Evolutionary conservation across 163 green algal genomes (phyloP).

Genomic region (Scenedesmus sp.): DNA sequence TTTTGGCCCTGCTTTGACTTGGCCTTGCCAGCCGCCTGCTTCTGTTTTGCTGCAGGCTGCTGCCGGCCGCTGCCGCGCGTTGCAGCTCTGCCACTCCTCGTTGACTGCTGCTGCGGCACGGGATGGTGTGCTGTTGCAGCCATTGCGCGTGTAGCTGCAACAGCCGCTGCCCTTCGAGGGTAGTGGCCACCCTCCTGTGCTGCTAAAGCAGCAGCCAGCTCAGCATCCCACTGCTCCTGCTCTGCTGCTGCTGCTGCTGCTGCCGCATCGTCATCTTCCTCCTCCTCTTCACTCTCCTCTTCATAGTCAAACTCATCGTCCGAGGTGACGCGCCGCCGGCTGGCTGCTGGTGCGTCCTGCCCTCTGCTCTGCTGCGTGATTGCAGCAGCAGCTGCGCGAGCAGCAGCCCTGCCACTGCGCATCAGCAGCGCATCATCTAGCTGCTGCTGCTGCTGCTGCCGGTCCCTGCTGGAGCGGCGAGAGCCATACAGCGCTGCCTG

Average conservation of each 20-base stretch:
- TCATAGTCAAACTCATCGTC: slow-evolving; percentile 34
- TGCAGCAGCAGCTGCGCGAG: slow-evolving; percentile 35
- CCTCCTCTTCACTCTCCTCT: slow-evolving; percentile 20
- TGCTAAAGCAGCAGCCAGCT: slow-evolving; percentile 29
- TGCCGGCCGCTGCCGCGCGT: not conserved
- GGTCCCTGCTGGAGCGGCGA: not conserved
- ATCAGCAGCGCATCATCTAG: not conserved
- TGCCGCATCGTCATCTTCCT: not conserved
- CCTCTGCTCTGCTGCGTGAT: slow-evolving; percentile 42
- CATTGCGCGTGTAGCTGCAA: slow-evolving; percentile 19
- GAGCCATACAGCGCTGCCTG: not conserved
- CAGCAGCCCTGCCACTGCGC: slow-evolving; percentile 28
- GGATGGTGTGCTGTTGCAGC: slow-evolving; percentile 13
- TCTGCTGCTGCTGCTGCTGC: slow-evolving; percentile 35
- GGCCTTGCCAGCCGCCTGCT: not conserved
- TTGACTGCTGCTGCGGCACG: slow-evolving; percentile 13
- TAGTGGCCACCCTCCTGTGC: not conserved
- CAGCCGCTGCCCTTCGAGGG: slow-evolving; percentile 27
- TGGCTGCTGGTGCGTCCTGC: not conserved
- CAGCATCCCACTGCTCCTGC: slow-evolving; percentile 31
- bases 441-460: slow-evolving; percentile 25
- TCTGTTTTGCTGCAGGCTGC: not conserved
- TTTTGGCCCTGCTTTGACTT: slow-evolving; percentile 21
- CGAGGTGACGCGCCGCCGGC: not conserved
- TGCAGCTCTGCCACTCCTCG: not conserved